These are phyloP conservation scores for Gynandropsis gynandra DNA, from an alignment of 345 rosid genomes.

Conservation along the genomic window DNA sequence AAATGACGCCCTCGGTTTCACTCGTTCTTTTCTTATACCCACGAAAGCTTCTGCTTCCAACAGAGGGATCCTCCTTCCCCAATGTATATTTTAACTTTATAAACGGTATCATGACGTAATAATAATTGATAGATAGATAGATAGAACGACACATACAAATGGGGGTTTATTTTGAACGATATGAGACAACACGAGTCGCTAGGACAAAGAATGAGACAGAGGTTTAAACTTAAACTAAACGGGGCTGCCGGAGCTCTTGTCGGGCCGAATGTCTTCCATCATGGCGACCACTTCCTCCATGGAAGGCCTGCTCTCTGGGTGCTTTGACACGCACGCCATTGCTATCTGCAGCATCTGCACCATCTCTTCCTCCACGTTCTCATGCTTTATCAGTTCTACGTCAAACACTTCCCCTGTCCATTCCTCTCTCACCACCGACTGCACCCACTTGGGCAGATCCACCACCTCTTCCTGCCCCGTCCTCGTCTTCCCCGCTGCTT, in stretches of 20 bases:
- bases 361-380: conserved; percentile 77
- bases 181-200: too few relatives aligned
- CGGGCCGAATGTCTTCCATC: conserved; percentile 66
- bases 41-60: too few relatives aligned
- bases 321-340: conserved; percentile 65
- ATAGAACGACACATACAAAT: too few relatives aligned
- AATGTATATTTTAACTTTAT: too few relatives aligned
- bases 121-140: neutral
- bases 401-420: conserved; percentile 96
- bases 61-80: too few relatives aligned
- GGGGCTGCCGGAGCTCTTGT: conserved; percentile 21
- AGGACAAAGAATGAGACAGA: too few relatives aligned
- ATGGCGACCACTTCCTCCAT: conserved; percentile 71
- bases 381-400: conserved; percentile 55
- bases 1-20: too few relatives aligned
- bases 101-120: too few relatives aligned
- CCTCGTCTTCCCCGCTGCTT: conserved; percentile 45
- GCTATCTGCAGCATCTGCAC: conserved; percentile 92
- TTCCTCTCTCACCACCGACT: conserved; percentile 81
- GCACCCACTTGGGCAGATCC: conserved; percentile 88
- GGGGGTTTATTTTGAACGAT: too few relatives aligned
- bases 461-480: conserved; percentile 51
- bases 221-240: too few relatives aligned
- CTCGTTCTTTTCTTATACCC: too few relatives aligned
- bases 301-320: conserved; percentile 65